Conservation (phyloP, 2,329 filamentous ascomycete genomes). For the Xylariaceae sp. region DNA sequence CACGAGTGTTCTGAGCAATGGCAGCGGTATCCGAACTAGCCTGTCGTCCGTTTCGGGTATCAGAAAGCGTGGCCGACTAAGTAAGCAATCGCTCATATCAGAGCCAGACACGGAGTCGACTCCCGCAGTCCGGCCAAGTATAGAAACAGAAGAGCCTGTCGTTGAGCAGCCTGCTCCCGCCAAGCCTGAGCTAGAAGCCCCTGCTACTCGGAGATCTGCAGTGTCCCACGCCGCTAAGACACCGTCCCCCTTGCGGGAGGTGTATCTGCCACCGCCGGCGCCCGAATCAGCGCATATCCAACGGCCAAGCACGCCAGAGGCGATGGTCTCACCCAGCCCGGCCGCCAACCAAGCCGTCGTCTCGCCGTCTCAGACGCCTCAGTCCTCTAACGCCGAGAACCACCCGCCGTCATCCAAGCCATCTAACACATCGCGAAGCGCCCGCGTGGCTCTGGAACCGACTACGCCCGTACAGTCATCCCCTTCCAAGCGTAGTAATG, state of each 20-base stretch:
- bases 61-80: constrained; percentile 34
- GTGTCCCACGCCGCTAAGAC: constrained; percentile 16
- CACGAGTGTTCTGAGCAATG: constrained; percentile 38
- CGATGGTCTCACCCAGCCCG: constrained; percentile 40
- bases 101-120: constrained; percentile 29
- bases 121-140: neutral
- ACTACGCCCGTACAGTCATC: constrained; percentile 49
- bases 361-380: constrained; percentile 63
- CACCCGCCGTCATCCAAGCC: constrained; percentile 64
- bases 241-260: constrained; percentile 19
- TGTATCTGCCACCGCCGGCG: constrained; percentile 30
- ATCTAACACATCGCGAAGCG: constrained; percentile 41
- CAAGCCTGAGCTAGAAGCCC: constrained; percentile 15
- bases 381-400: constrained; percentile 77
- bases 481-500: constrained; percentile 58
- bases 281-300: constrained; percentile 21
- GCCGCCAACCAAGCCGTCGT: constrained; percentile 49
- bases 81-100: constrained; percentile 31
- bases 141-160: constrained; percentile 13
- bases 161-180: constrained; percentile 20
- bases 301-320: constrained; percentile 41
- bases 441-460: constrained; percentile 44
- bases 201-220: constrained; percentile 21
- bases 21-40: constrained; percentile 39
- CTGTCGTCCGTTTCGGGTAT: constrained; percentile 22